A percentile compares a stretch with the other conserved stretches of the same genome.
Evolutionary conservation across 169 alveolate species (phyloP).

Genomic region (Cystoisospora suis): DNA sequence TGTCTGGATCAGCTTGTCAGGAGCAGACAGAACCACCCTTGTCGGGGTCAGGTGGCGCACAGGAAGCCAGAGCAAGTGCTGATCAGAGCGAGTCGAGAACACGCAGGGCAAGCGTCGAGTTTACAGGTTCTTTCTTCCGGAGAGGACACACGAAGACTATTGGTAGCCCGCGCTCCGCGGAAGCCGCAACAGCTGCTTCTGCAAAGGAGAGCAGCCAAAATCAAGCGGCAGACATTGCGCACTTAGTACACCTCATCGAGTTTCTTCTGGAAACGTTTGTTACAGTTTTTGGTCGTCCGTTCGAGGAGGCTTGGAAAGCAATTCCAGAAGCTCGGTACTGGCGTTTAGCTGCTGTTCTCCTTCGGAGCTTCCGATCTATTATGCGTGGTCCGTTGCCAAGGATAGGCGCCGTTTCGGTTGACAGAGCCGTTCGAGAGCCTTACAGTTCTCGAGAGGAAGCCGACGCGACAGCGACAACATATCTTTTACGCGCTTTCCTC

Average conservation of each 20-base stretch:
- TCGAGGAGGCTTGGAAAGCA: conserved; percentile 25
- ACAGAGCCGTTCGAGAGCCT: conserved; percentile 57
- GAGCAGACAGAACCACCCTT: too few relatives aligned
- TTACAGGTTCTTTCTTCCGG: not conserved
- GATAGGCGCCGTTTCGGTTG: conserved; percentile 32
- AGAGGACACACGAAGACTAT: too few relatives aligned
- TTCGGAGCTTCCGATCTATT: conserved; percentile 21
- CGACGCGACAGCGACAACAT: conserved; percentile 34
- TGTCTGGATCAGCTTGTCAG: too few relatives aligned
- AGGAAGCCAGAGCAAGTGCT: not conserved
- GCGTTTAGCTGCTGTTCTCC: conserved; percentile 46
- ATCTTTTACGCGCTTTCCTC: conserved; percentile 8
- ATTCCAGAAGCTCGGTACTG: conserved; percentile 60
- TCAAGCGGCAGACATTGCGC: not conserved
- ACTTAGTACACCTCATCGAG: not conserved
- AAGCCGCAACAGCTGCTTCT: not conserved
- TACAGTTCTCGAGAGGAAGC: not conserved
- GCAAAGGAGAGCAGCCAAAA: not conserved
- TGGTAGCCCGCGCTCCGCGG: too few relatives aligned
- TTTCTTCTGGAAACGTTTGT: conserved; percentile 8
- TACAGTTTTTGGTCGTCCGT: not conserved
- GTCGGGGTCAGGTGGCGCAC: too few relatives aligned
- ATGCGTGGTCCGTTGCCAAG: conserved; percentile 59
- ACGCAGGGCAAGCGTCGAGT: not conserved
- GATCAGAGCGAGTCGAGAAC: not conserved